Base-by-base conservation (phyloP, 202 grass and related monocot genomes). In the Bolboschoenoplectus hybrid region DNA sequence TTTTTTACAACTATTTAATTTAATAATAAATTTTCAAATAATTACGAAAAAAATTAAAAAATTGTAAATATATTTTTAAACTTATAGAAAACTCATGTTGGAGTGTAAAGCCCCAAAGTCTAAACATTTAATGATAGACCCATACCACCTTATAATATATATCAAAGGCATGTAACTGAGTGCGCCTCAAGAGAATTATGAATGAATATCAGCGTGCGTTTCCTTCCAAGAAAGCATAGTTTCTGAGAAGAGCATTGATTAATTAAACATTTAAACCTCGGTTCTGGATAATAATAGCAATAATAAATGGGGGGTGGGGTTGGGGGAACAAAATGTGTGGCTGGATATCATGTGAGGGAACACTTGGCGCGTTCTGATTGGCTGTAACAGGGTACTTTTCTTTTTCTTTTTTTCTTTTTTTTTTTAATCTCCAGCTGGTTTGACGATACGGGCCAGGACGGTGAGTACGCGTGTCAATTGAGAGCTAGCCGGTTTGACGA, bases 181-280 rank as follows among this genome's bases (percentile, higher is more conserved):
- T 26, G 26, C 26, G 26, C 26, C 26, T 26, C 26, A 26, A 26
- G 26, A 26, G 26, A 26, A 26, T 26, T 26, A 26, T 26, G 26
- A 26, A 26, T 26, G 81, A 84, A 84, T 70, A 35, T 40, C 55
- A 83, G 81, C 46, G 60, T 84, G 47, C 64, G 63, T 84, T 70
- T 84, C 81, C 55, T 70, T 84, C 81, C 55, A 70, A 84, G 39
- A 68, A 83, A 53, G 80, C 5, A 52, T 67, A 70, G 46, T 56
- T 17, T 68, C 34, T 43, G 6, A 53, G 17, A 38, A 51, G 13
- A 9, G 58, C 11, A 72, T 58, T 55, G 72, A 58, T 10, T 55
- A 84, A 58, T 10, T 71, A 57, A 71, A 19, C 17, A 8, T 67
- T 82, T n/a, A 82, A 67, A 66, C 12, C 9, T 35, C 11, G 0